Percentiles rank a stretch among this genome's conserved stretches.
phyloP scores from a whole-genome alignment of 2,329 filamentous ascomycete species.

The Talaromyces sp. region DNA sequence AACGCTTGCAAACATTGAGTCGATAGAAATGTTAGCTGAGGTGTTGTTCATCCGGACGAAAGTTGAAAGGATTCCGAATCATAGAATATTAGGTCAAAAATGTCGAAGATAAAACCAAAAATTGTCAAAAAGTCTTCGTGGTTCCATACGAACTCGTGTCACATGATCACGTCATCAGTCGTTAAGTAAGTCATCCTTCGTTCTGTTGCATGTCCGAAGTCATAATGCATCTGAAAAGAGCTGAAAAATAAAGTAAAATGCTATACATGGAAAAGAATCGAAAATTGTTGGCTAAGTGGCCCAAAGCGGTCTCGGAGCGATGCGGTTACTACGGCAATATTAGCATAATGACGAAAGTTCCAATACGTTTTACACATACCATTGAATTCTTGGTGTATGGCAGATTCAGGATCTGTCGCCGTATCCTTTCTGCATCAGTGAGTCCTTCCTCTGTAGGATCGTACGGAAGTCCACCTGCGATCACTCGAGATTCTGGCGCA shows the following conservation, averaged over 20 bases:
- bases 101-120: constrained; percentile 19
- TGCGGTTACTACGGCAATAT: constrained; percentile 8
- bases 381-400: constrained; percentile 27
- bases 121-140: constrained; percentile 20
- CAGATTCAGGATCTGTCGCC: constrained; percentile 39
- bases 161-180: constrained; percentile 31
- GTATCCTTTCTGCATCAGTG: constrained; percentile 39
- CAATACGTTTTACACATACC: background rate
- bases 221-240: constrained; percentile 13
- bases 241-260: constrained; percentile 10
- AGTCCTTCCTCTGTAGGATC: constrained; percentile 35
- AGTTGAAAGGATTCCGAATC: background rate
- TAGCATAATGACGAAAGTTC: background rate
- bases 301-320: background rate
- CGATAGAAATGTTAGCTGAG: constrained; percentile 10
- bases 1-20: constrained; percentile 14
- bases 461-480: constrained; percentile 24
- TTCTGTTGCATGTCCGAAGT: constrained; percentile 20
- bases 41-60: constrained; percentile 9
- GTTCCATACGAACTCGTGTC: constrained; percentile 19
- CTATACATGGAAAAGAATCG: constrained; percentile 18
- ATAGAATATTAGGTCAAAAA: constrained; percentile 13
- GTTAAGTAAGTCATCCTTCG: constrained; percentile 25
- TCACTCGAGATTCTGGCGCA: constrained; percentile 20
- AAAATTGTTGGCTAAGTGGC: constrained; percentile 5